These are phyloP conservation scores for Aspergillus campestris DNA, from an alignment of 495 filamentous ascomycete species.

Conservation along the genomic window DNA sequence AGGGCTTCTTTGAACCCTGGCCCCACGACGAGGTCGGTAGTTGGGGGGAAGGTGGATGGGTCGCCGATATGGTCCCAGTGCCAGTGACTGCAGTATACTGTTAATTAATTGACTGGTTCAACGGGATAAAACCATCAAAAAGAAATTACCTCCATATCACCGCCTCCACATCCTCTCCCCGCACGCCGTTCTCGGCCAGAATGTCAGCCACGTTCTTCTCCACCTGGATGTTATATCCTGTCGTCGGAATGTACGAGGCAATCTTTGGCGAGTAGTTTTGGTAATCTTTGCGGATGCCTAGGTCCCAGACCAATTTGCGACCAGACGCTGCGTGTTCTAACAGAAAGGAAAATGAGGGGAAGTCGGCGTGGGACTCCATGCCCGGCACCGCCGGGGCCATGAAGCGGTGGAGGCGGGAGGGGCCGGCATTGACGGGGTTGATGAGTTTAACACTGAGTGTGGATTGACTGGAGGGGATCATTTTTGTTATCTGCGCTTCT, in stretches of 20 bases:
- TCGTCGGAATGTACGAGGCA: slow-evolving; percentile 10
- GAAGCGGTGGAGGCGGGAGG: slow-evolving; percentile 18
- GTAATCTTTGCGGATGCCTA: slow-evolving; percentile 48
- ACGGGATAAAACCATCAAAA: not conserved
- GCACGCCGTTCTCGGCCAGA: slow-evolving; percentile 36
- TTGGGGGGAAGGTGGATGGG: slow-evolving; percentile 38
- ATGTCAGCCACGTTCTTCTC: slow-evolving; percentile 44
- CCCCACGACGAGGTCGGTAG: slow-evolving; percentile 47
- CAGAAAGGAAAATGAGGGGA: slow-evolving; percentile 46
- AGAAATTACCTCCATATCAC: slow-evolving; percentile 42
- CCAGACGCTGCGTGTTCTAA: slow-evolving; percentile 39
- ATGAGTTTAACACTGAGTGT: too few species aligned
- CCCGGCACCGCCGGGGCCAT: slow-evolving; percentile 36
- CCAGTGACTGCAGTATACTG: slow-evolving; percentile 27
- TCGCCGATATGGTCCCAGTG: slow-evolving; percentile 59
- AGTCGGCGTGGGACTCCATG: slow-evolving; percentile 22
- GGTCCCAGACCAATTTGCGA: slow-evolving; percentile 47
- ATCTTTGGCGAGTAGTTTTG: slow-evolving; percentile 32
- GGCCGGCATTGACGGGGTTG: too few species aligned
- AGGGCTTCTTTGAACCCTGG: slow-evolving; percentile 42
- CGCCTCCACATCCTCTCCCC: slow-evolving; percentile 40
- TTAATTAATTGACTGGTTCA: not conserved
- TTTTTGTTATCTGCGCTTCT: too few species aligned
- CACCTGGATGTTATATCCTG: slow-evolving; percentile 23
- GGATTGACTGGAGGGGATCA: too few species aligned